phyloP scores from a whole-genome alignment of 1,284 basidiomycete species.

The Boletus sp. region DNA sequence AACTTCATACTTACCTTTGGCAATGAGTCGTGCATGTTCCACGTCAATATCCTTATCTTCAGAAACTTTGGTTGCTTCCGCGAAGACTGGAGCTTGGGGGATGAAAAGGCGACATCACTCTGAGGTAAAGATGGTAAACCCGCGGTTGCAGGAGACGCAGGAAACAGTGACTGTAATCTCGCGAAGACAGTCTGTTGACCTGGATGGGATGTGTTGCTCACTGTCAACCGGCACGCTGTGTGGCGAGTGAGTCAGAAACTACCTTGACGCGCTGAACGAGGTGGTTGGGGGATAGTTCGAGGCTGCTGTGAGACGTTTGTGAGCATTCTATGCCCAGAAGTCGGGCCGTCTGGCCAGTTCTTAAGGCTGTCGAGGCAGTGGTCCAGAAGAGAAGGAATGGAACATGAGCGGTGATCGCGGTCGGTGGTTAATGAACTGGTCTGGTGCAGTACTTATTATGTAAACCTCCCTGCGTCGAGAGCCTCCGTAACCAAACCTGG shows the following conservation, averaged over 20 bases:
- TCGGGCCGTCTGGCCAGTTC: conserved; percentile 25
- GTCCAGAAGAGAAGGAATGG: conserved; percentile 17
- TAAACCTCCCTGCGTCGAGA: conserved; percentile 9
- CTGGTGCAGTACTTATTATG: conserved; percentile 23
- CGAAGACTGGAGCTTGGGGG: conserved; percentile 25
- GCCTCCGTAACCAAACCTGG: not conserved
- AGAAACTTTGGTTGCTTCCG: conserved; percentile 39
- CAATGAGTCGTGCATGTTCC: conserved; percentile 79
- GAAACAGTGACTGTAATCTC: conserved; percentile 44
- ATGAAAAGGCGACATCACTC: conserved; percentile 19
- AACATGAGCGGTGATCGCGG: conserved; percentile 23
- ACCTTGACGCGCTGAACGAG: conserved; percentile 27
- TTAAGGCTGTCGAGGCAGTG: conserved; percentile 32
- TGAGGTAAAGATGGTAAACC: conserved; percentile 17
- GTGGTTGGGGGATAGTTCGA: conserved; percentile 14
- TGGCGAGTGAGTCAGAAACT: conserved; percentile 3
- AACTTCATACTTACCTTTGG: conserved; percentile 52
- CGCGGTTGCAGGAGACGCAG: conserved; percentile 24
- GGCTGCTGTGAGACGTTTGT: conserved; percentile 19
- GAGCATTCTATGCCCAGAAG: conserved; percentile 24
- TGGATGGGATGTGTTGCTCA: conserved; percentile 5
- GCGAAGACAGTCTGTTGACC: conserved; percentile 39
- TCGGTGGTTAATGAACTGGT: conserved; percentile 21
- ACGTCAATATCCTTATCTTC: conserved; percentile 50
- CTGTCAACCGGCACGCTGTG: conserved; percentile 3